phyloP scores from a whole-genome alignment of 371 early-diverging fungal species.

The Rhizopus sp. region DNA sequence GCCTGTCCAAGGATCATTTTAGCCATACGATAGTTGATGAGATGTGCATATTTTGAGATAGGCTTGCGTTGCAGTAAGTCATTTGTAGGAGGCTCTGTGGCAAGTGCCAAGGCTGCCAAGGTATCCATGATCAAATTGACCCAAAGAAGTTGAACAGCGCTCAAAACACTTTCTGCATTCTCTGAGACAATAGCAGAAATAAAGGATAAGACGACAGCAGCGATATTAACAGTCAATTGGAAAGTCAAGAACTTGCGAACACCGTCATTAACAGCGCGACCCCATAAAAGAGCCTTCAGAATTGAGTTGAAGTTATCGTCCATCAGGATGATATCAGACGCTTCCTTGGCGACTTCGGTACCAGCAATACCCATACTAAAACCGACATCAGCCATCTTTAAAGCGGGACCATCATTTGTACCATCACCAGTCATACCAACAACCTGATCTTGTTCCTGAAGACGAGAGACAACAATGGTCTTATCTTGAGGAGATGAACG shows the following conservation, averaged over 20 bases:
- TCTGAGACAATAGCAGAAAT: constrained; percentile 87
- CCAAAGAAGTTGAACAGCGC: constrained; percentile 97
- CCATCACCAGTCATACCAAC: constrained; percentile 98
- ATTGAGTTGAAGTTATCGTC: constrained; percentile 95
- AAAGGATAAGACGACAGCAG: constrained; percentile 87
- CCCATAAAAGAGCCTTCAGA: constrained; percentile 92
- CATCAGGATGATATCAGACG: constrained; percentile 92
- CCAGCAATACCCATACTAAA: constrained; percentile 98
- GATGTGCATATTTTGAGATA: constrained; percentile 70
- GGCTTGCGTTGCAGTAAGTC: constrained; percentile 84
- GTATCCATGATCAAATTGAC: constrained; percentile 98
- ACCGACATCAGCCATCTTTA: constrained; percentile 96
- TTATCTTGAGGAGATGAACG: constrained; percentile 94
- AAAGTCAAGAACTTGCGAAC: constrained; percentile 96
- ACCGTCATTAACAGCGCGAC: constrained; percentile 92
- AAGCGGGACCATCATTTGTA: constrained; percentile 96
- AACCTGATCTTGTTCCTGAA: constrained; percentile 88
- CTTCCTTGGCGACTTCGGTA: constrained; percentile 96
- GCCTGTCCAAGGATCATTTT: constrained; percentile 91
- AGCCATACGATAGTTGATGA: constrained; percentile 90
- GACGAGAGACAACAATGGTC: constrained; percentile 82
- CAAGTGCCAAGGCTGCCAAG: constrained; percentile 95
- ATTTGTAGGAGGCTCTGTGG: constrained; percentile 95
- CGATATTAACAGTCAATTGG: constrained; percentile 95
- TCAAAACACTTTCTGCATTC: constrained; percentile 94